Percentiles rank a stretch among this genome's conserved stretches.
These are phyloP conservation scores for Harringtonia lauricola DNA, from an alignment of 2,329 filamentous ascomycete species.

Conservation along the genomic window DNA sequence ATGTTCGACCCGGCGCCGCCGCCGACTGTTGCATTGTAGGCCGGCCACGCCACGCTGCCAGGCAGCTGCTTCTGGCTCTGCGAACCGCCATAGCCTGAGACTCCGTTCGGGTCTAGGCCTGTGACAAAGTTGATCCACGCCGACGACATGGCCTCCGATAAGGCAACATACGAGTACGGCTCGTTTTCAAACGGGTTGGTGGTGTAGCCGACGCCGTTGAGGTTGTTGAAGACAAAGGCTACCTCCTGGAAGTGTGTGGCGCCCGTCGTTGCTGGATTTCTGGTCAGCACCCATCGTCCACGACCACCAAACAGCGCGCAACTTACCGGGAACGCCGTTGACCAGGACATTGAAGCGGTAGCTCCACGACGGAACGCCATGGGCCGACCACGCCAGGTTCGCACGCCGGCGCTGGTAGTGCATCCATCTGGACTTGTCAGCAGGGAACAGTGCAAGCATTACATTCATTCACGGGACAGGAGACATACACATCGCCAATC, in stretches of 20 bases:
- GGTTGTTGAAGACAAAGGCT: constrained; percentile 42
- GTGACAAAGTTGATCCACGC: constrained; percentile 9
- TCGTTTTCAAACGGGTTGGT: constrained; percentile 27
- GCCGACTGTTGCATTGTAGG: constrained; percentile 11
- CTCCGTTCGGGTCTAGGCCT: constrained; percentile 5
- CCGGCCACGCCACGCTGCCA: constrained; percentile 8
- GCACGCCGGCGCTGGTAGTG: constrained; percentile 14
- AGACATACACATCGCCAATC: constrained; percentile 1
- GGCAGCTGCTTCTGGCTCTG: background rate
- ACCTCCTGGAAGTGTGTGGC: constrained; percentile 34
- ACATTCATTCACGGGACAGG: background rate
- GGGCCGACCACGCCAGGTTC: constrained; percentile 6
- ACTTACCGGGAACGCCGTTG: constrained; percentile 15
- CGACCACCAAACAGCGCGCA: background rate
- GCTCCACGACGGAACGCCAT: constrained; percentile 16
- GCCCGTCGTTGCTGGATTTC: constrained; percentile 4
- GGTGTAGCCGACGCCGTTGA: constrained; percentile 31
- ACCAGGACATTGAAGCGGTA: constrained; percentile 34
- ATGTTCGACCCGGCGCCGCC: constrained; percentile 12
- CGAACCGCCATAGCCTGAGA: background rate
- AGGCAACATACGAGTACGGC: constrained; percentile 26
- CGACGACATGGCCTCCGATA: constrained; percentile 34
- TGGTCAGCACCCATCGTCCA: too few species aligned
- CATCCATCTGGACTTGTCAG: background rate
- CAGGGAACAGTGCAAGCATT: background rate